Evolutionary conservation across 805 yeast species (phyloP), one percentile per base, ranked within the genome.

Genomic region (Candida stauntonica): DNA sequence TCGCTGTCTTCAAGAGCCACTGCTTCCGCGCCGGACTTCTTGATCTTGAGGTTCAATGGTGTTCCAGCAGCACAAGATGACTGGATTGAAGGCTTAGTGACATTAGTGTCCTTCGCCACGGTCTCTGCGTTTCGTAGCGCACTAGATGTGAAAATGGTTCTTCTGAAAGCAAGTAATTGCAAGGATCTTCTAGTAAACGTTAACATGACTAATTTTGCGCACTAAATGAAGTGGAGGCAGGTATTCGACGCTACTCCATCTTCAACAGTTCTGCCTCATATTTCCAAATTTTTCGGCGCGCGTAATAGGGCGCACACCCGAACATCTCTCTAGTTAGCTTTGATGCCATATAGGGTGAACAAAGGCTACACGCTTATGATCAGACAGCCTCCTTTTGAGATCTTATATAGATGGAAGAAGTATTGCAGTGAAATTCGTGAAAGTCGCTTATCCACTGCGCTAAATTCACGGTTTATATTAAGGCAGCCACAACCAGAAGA

Each of bases 1-100:
- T 89, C 95, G 27, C 68, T 68, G 58, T 93, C 98, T 45, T 82
- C 86, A 38, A 83, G 62, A 2, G 98, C 98, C 5, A 86, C 79
- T 7, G 94, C 87, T 51, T 88, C 96, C 43, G 81, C 77, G n/a
- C 91, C 94, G 26, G 72, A 70, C 56, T 87, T 88, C 56, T 75
- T 75, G 31, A 91, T 72, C 51, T 84, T 83, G 53, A 88, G 64
- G 47, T 81, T 81, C 44, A 85, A 66, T 8, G 73, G 68, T 0
- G 93, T 82, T 44, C 98, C 88, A 36, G 85, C 81, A 49, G 71
- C 62, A 58, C 89, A 75, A 38, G 78, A 70, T 8, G 81, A 77
- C 47, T 47, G 43, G 20, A 54, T 36, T 5, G 38, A 31, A 15
- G 38, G 38, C 9, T 32, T 26, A 12, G 39, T 4, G 13, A 35